These are phyloP conservation scores for Flaveria robusta DNA, from an alignment of 129 eudicot species.

Conservation along the genomic window DNA sequence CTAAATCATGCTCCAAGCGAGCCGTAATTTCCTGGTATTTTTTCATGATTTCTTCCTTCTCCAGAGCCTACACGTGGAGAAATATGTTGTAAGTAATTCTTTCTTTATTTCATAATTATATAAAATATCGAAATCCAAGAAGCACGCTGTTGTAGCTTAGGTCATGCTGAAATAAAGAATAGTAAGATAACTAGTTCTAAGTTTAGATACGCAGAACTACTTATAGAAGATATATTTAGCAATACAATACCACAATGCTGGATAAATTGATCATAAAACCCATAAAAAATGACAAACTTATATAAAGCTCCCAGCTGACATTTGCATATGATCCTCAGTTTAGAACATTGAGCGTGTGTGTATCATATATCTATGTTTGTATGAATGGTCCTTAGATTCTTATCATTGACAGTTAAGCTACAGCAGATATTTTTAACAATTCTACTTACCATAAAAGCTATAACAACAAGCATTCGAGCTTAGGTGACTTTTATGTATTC, in stretches of 20 bases:
- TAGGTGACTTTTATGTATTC: too few relatives aligned
- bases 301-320: neutral
- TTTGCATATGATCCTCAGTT: constrained; percentile 3
- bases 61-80: constrained; percentile 59
- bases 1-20: constrained; percentile 70
- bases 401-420: neutral
- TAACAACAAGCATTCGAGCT: neutral
- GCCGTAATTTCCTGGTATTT: constrained; percentile 66
- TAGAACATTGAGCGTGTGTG: neutral
- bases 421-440: neutral
- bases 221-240: neutral
- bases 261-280: neutral
- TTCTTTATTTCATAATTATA: neutral
- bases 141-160: neutral
- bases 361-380: neutral
- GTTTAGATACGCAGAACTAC: neutral
- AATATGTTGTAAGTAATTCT: neutral
- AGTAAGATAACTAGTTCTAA: neutral
- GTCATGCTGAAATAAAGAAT: neutral
- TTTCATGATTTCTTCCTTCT: constrained; percentile 69
- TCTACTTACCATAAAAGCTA: neutral
- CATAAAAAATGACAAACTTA: neutral
- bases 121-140: neutral
- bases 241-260: constrained; percentile 2
- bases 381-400: neutral